phyloP scores from a whole-genome alignment of 306 rosid genomes.

The Leucaena leucocephala region DNA sequence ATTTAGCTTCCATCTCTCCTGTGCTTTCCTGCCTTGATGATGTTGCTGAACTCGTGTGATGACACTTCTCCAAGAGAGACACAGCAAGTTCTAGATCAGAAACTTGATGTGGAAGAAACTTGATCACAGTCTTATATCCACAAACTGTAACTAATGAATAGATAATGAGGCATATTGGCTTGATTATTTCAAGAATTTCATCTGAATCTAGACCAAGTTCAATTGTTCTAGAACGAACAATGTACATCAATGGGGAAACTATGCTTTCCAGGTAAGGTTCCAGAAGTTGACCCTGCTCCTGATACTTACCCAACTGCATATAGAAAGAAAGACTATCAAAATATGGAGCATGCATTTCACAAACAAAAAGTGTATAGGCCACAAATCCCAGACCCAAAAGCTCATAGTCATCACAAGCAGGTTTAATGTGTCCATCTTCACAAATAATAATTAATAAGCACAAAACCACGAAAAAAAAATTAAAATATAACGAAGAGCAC shows the following conservation, averaged over 20 bases:
- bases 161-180: constrained; percentile 80
- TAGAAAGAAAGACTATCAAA: constrained; percentile 17
- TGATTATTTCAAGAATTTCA: constrained; percentile 67
- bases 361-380: background rate
- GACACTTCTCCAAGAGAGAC: constrained; percentile 81
- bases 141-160: constrained; percentile 81
- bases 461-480: background rate
- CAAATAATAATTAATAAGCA: background rate
- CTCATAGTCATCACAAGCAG: background rate
- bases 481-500: background rate
- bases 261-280: constrained; percentile 94
- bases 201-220: constrained; percentile 66
- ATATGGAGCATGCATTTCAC: background rate
- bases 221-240: constrained; percentile 67
- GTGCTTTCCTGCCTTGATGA: constrained; percentile 83
- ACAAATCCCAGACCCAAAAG: background rate
- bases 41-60: constrained; percentile 54
- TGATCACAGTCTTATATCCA: constrained; percentile 85
- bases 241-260: constrained; percentile 78
- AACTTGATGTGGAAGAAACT: constrained; percentile 94
- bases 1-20: constrained; percentile 92
- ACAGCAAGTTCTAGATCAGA: constrained; percentile 96
- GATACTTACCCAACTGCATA: constrained; percentile 92
- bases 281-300: constrained; percentile 90
- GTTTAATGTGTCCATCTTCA: background rate